Evolutionary conservation across 1,139 yeast species (phyloP).

Genomic region (Taphrina betulina): DNA sequence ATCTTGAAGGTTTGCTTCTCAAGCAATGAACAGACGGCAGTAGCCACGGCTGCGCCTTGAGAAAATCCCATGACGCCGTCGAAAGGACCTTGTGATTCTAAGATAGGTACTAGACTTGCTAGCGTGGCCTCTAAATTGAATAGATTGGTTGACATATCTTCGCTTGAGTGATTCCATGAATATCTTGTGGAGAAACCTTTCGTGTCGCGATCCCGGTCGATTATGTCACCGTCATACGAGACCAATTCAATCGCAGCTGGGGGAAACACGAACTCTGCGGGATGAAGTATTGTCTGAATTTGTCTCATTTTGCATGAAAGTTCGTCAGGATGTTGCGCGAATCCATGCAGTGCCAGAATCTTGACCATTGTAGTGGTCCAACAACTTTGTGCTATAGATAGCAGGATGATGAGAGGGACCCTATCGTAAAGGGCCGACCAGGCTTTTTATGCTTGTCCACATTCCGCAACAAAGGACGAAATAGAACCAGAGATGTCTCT

Average conservation of each 20-base stretch:
- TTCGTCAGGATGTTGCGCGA: conserved; percentile 43
- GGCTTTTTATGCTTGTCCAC: no score
- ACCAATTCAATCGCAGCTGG: conserved; percentile 12
- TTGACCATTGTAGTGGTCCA: conserved; percentile 42
- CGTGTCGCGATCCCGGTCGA: conserved; percentile 10
- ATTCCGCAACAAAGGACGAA: no score
- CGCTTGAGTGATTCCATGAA: conserved; percentile 17
- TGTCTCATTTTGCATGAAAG: conserved; percentile 11
- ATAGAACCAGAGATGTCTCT: no score
- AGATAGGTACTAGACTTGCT: conserved; percentile 44
- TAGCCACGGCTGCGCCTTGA: conserved; percentile 88
- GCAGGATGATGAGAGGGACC: no score
- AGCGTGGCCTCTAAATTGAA: conserved; percentile 16
- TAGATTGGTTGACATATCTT: conserved; percentile 15
- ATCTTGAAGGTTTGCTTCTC: conserved; percentile 40
- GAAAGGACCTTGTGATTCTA: conserved; percentile 75
- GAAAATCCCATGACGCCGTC: conserved; percentile 86
- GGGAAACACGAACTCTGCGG: conserved; percentile 11
- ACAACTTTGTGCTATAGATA: no score
- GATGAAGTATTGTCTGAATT: conserved; percentile 12
- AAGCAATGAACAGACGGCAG: conserved; percentile 35
- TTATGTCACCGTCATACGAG: conserved; percentile 18
- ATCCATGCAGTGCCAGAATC: conserved; percentile 58
- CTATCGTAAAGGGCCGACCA: no score
- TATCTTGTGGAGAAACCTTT: conserved; percentile 4